Base-by-base conservation (phyloP, 2,329 filamentous ascomycete genomes). In the Coniella vitis region DNA sequence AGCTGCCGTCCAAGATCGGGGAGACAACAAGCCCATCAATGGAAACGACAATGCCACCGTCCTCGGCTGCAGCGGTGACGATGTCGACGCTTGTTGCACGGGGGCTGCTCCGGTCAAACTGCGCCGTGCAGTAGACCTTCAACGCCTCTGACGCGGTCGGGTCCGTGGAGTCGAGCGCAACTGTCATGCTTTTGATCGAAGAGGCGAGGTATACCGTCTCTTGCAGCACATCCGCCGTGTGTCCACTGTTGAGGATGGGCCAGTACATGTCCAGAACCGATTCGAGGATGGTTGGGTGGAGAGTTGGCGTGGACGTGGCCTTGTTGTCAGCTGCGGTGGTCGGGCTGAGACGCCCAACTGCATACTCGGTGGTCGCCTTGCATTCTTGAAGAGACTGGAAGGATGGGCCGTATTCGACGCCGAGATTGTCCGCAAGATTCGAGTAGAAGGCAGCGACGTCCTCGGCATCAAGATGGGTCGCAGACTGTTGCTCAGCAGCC, bases 351-450 rank as follows among this genome's bases (percentile, higher is more conserved):
- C 65, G 60, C 5, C 65, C 67, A 35, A 59, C 53, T 10, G 63
- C 65, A 52, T 57, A 66, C 7, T 43, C 56, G 36, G 58, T 54
- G 8, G 53, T 67, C 4, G 71, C 69, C 19, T 63, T 65, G 56
- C 71, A 74, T 47, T 72, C 68, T 38, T 64, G 62, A 9, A 81
- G 55, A 3, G 74, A 71, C 57, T 75, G 74, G 62, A 81, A 80
- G 0, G 66, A 67, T 1, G 69, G 61, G 0, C 76, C 76, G 53
- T 79, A 79, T 1, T 64, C 61, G 0, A 75, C 72, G 0, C 76
- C 76, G 16, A 71, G 60, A 4, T 69, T 47, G 8, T 34, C 64
- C 1, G 65, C 57, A 8, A 80, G 65, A 13, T 60, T 56, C 2
- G 72, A 63, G 48, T 80, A 80, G 55, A 80, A 61, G 2, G 61